Evolutionary conservation across 768 basidiomycete species (phyloP), one percentile per base, ranked within the genome.

Genomic region (Podaxis sp.): DNA sequence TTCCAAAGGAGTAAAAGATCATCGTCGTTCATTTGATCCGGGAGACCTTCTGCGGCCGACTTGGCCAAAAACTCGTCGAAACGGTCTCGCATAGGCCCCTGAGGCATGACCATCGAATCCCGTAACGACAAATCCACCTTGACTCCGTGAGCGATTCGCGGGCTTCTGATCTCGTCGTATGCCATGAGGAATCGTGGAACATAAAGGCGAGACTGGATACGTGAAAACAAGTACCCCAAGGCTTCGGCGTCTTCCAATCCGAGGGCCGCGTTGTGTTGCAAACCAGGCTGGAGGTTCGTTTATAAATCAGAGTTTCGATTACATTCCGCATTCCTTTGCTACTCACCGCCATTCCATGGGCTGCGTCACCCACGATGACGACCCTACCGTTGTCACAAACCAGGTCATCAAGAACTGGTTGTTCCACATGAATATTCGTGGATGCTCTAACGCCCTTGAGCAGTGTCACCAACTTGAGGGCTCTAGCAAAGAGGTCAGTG

Each of bases 211-310:
- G 74, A 67, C 50, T 76, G 74, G 3, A 88, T 75, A 55, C 81
- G 79, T 20, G 83, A 79, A 69, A 89, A 87, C n/a, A 88, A 78
- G 53, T 76, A 80, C 20, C 82, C 85, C 17, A 88, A 71, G 4
- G 83, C 81, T 59, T 85, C 84, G 0, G 86, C 85, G 65, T 89
- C 88, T 72, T 90, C 88, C 22, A 88, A 74, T 3, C 77, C 78
- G 60, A 87, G 75, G 11, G 80, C 80, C 1, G 81, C 77, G 26
- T 78, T 77, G 68, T 87, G 82, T 33, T 80, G 77, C 1, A 80
- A 81, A 36, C 80, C 79, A n/a, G 85, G 85, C 87, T 87, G 62
- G 28, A 52, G 62, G 48, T 26, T 46, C 26, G 28, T 30, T 17
- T 49, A 49, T 13, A 46, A 56, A 20, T 8, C 4, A 50, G 15